These are phyloP conservation scores for Bathelium albidoporum DNA, from an alignment of 495 filamentous ascomycete species.

Conservation along the genomic window DNA sequence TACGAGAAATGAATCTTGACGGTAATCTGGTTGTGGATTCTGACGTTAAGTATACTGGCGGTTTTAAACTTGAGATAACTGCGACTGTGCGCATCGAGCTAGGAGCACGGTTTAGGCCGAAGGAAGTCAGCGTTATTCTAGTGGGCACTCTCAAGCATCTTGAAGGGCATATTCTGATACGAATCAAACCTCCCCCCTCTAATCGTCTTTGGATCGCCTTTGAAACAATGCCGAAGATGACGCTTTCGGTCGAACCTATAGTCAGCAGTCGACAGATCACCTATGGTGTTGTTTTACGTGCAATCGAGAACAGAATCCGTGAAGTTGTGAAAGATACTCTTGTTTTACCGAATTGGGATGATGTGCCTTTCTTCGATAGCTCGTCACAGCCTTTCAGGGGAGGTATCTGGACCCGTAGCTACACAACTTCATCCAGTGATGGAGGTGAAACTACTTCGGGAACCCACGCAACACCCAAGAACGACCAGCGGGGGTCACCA, in stretches of 20 bases:
- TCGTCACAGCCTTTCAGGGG: conserved; percentile 66
- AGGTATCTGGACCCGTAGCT: conserved; percentile 56
- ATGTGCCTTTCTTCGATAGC: conserved; percentile 79
- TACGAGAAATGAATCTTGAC: conserved; percentile 84
- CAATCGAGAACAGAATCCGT: conserved; percentile 88
- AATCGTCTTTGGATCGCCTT: conserved; percentile 94
- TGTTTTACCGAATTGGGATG: conserved; percentile 93
- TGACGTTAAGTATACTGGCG: conserved; percentile 79
- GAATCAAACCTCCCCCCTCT: conserved; percentile 89
- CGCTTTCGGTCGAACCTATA: conserved; percentile 85
- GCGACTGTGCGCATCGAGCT: conserved; percentile 86
- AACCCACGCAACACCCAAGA: neutral
- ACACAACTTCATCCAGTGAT: conserved; percentile 34
- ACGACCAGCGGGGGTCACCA: conserved; percentile 27
- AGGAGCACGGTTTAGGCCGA: conserved; percentile 73
- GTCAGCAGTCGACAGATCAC: conserved; percentile 93
- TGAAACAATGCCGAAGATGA: conserved; percentile 81
- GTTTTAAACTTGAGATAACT: conserved; percentile 78
- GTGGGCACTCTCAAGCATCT: conserved; percentile 77
- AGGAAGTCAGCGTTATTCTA: conserved; percentile 82
- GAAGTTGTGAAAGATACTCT: conserved; percentile 87
- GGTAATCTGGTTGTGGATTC: conserved; percentile 79
- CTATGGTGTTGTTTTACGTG: conserved; percentile 77
- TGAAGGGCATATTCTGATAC: conserved; percentile 72
- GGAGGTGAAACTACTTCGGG: conserved; percentile 8